Evolutionary conservation across 805 yeast species (phyloP), one percentile per base, ranked within the genome.

Genomic region (Lachancea sp.): DNA sequence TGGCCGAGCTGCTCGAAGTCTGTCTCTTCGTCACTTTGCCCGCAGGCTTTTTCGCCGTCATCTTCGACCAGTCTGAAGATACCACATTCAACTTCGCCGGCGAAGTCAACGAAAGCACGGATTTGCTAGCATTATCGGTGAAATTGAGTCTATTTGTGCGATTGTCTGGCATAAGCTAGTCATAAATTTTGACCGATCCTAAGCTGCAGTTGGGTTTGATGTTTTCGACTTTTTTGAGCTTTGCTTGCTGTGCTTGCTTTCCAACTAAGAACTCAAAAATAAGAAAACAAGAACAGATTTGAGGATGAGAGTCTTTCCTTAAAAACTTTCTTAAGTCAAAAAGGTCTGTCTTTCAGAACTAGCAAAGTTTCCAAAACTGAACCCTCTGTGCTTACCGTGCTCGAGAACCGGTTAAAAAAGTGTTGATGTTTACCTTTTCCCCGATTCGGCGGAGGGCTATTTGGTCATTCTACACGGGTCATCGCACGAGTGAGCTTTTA

Each of bases 401-500:
- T 22, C 25, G 25, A 22, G 25, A 8, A 22, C 8, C 25, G 25
- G 31, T 29, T 13, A 29, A 29, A 13, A 29, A 32, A 39, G 29
- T 37, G 39, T 41, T 38, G 45, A 46, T 46, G 34, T 46, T 46
- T 46, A 46, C 49, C 35, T 46, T 46, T 46, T 44, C 6, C 47
- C 47, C 30, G 31, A 38, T 26, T 26, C 10, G 40, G 36, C n/a
- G 12, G 15, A 25, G 33, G 20, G 15, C 31, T 3, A 3, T 4
- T 7, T 11, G 31, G 13, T 5, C 31, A 29, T 13, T 22, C 8
- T 22, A 22, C 25, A 22, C 25, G 25, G 25, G 25, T 22, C 25
- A 22, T 22, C 25, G 25, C 25, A 71, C n/a, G n/a, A n/a, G 67
- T 86, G 78, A 53, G 72, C 63, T 59, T 77, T 66, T 88, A 89